Evolutionary conservation across 179 eudicot genomes (phyloP).

Genomic region (Vitellaria paradoxa): DNA sequence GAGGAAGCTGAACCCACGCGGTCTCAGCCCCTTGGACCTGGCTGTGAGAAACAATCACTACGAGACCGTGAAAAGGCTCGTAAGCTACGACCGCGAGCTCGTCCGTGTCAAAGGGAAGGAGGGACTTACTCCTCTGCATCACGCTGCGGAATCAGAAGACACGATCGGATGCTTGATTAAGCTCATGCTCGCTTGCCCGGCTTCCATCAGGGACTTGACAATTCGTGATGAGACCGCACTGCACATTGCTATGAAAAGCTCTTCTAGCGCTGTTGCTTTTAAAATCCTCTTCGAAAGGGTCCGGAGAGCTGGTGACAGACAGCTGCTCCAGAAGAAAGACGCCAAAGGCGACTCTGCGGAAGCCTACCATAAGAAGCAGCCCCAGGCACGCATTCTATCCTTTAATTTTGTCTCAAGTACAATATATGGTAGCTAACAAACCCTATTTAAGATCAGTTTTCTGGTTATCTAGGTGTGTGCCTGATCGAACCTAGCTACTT

Average conservation of each 20-base stretch:
- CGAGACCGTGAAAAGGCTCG: not conserved
- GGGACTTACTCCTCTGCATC: not conserved
- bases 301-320: not conserved
- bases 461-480: no score
- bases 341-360: not conserved
- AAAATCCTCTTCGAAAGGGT: not conserved
- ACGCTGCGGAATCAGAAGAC: not conserved
- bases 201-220: slow-evolving; percentile 8
- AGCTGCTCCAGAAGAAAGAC: not conserved
- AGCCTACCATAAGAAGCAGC: not conserved
- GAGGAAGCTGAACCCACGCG: not conserved
- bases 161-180: not conserved
- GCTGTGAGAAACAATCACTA: not conserved
- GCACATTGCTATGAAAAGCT: not conserved
- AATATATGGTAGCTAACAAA: no score
- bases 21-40: not conserved
- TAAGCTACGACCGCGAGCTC: not conserved
- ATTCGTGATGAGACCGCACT: slow-evolving; percentile 4
- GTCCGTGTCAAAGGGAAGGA: not conserved
- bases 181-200: not conserved
- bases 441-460: no score
- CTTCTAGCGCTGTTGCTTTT: not conserved
- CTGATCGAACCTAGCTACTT: no score
- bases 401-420: no score
- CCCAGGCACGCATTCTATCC: not conserved